Percentiles rank a stretch among this genome's conserved stretches.
These are phyloP conservation scores for Cardamine resedifolia DNA, from an alignment of 345 rosid genomes.

Conservation along the genomic window DNA sequence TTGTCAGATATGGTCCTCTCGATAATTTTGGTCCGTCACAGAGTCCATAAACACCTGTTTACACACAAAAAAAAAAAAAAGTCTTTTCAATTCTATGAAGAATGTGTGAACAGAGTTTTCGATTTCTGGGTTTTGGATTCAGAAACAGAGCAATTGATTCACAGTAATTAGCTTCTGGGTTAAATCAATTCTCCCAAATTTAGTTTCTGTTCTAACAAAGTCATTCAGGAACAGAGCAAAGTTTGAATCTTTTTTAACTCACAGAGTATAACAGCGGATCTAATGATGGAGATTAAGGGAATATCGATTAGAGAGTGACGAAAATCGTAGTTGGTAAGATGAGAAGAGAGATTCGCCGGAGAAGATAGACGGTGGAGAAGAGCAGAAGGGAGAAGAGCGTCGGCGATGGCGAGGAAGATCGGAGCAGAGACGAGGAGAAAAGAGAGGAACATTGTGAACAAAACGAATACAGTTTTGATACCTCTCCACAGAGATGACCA, in stretches of 20 bases:
- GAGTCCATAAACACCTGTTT: conserved; percentile 73
- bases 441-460: conserved; percentile 68
- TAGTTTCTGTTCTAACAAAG: too few relatives aligned
- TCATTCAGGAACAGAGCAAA: background rate
- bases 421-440: conserved; percentile 87
- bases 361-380: conserved; percentile 69
- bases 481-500: conserved; percentile 51
- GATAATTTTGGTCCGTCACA: conserved; percentile 83
- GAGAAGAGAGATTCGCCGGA: conserved; percentile 38
- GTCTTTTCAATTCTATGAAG: background rate
- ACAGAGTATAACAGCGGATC: conserved; percentile 91
- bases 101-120: background rate
- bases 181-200: too few relatives aligned
- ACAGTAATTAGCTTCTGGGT: background rate
- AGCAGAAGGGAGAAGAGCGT: conserved; percentile 77
- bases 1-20: conserved; percentile 74
- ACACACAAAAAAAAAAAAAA: background rate
- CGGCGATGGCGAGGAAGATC: conserved; percentile 68
- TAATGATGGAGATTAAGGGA: conserved; percentile 66
- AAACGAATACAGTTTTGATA: conserved; percentile 69
- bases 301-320: conserved; percentile 83
- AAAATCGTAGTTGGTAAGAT: conserved; percentile 58
- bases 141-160: background rate
- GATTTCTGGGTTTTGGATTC: background rate
- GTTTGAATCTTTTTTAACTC: conserved; percentile 37